phyloP scores from a whole-genome alignment of 345 rosid genomes.

The Nephelium lappaceum region DNA sequence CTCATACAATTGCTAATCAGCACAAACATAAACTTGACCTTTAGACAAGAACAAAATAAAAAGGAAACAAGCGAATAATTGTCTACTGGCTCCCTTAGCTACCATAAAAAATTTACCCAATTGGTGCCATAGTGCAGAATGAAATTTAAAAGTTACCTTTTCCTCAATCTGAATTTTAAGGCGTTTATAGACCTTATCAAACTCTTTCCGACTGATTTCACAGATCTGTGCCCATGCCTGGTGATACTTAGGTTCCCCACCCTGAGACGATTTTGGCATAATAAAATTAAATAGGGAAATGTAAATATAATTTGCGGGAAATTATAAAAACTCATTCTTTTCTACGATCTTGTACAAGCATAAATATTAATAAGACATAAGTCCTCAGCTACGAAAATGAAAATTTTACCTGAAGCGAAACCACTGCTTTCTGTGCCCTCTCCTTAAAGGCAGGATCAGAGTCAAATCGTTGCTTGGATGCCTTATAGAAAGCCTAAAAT shows the following conservation, averaged over 20 bases:
- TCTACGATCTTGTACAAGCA: background rate
- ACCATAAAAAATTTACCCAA: background rate
- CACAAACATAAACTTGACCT: background rate
- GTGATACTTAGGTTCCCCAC: conserved; percentile 78
- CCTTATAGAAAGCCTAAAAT: conserved; percentile 75
- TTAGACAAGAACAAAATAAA: background rate
- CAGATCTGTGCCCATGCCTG: conserved; percentile 84
- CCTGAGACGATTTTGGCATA: conserved; percentile 40
- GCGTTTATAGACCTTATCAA: conserved; percentile 74
- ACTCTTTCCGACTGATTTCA: conserved; percentile 80
- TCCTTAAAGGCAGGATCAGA: conserved; percentile 72
- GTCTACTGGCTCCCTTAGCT: background rate
- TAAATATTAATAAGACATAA: background rate
- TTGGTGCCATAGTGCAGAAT: background rate
- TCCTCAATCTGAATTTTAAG: conserved; percentile 86
- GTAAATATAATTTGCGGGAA: background rate
- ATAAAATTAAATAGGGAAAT: conserved; percentile 7
- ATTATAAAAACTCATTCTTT: background rate
- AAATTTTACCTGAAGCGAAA: conserved; percentile 78
- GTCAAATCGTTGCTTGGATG: conserved; percentile 81
- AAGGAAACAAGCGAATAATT: background rate
- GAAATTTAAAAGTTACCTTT: conserved; percentile 50
- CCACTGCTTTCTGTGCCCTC: conserved; percentile 91
- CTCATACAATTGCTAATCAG: background rate
- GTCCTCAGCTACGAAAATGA: background rate